phyloP scores from a whole-genome alignment of 2,329 filamentous ascomycete species.

The Sarocladium kiliense region DNA sequence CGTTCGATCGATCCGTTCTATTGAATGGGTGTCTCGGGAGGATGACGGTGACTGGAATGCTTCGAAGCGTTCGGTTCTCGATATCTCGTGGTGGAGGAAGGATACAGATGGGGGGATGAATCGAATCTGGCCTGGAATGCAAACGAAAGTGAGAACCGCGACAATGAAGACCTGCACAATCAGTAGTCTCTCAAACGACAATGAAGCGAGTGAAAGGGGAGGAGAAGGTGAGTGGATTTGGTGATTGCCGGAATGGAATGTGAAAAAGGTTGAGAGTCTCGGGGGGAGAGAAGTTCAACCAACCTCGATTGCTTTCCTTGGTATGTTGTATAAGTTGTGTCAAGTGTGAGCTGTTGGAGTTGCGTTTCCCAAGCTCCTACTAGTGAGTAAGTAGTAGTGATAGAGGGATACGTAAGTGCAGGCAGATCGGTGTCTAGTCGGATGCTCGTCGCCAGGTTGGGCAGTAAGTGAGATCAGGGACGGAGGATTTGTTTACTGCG shows the following conservation, averaged over 20 bases:
- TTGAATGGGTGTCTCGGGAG: background rate
- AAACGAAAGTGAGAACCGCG: conserved; percentile 3
- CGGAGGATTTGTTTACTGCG: conserved; percentile 7
- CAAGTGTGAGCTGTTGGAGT: background rate
- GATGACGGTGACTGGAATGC: conserved; percentile 8
- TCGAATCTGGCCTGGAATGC: conserved; percentile 5
- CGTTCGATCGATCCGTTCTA: no score
- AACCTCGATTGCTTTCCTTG: background rate
- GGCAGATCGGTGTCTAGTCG: background rate
- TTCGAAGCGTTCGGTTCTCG: background rate
- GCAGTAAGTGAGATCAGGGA: background rate
- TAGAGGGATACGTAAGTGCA: background rate
- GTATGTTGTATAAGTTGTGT: background rate
- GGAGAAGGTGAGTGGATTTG: background rate
- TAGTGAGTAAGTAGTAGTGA: background rate
- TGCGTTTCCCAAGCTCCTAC: background rate
- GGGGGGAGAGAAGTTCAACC: background rate
- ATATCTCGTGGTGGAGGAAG: background rate
- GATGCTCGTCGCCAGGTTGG: background rate
- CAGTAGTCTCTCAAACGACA: conserved; percentile 8
- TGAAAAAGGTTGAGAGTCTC: conserved; percentile 3
- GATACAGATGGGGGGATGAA: background rate
- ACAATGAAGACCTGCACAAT: conserved; percentile 8
- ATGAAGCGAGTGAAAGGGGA: conserved; percentile 4
- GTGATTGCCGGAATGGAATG: background rate